Percentiles rank a stretch among this genome's conserved stretches.
These are phyloP conservation scores for Leccinum variabile DNA, from an alignment of 1,284 basidiomycete genomes.

Conservation along the genomic window DNA sequence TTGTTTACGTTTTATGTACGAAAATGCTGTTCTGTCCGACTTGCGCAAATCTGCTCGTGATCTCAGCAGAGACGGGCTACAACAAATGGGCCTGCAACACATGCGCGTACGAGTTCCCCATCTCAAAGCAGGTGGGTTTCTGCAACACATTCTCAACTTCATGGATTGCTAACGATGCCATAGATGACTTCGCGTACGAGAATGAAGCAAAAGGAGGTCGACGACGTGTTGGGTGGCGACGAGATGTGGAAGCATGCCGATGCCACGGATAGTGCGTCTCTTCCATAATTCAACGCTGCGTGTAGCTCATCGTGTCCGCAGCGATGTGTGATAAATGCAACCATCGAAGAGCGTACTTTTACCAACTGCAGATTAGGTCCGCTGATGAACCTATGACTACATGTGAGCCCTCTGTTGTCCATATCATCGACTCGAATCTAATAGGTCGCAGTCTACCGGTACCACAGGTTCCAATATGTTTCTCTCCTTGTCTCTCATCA, in stretches of 20 bases:
- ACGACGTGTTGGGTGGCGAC: constrained; percentile 92
- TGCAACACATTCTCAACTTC: not conserved
- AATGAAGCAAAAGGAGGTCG: constrained; percentile 83
- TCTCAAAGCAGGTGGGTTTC: constrained; percentile 66
- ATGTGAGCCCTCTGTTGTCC: constrained; percentile 57
- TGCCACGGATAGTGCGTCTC: constrained; percentile 69
- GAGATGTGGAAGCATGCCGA: constrained; percentile 97
- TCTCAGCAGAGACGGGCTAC: constrained; percentile 69
- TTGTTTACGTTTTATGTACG: not conserved
- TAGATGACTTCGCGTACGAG: constrained; percentile 88
- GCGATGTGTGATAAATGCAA: constrained; percentile 93
- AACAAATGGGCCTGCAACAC: constrained; percentile 95
- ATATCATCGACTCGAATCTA: constrained; percentile 5
- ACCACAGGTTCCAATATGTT: not conserved
- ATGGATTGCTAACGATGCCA: not conserved
- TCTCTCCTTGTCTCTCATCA: not conserved
- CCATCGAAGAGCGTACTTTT: constrained; percentile 83
- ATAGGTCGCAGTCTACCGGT: constrained; percentile 47
- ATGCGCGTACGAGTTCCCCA: constrained; percentile 95
- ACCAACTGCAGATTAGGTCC: constrained; percentile 94
- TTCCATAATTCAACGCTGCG: not conserved
- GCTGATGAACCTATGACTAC: constrained; percentile 98
- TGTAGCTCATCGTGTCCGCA: constrained; percentile 29
- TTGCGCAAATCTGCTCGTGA: constrained; percentile 89
- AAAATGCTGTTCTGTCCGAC: constrained; percentile 93